These are phyloP conservation scores for Multifurca ochricompacta DNA, from an alignment of 768 basidiomycete genomes.

Conservation along the genomic window DNA sequence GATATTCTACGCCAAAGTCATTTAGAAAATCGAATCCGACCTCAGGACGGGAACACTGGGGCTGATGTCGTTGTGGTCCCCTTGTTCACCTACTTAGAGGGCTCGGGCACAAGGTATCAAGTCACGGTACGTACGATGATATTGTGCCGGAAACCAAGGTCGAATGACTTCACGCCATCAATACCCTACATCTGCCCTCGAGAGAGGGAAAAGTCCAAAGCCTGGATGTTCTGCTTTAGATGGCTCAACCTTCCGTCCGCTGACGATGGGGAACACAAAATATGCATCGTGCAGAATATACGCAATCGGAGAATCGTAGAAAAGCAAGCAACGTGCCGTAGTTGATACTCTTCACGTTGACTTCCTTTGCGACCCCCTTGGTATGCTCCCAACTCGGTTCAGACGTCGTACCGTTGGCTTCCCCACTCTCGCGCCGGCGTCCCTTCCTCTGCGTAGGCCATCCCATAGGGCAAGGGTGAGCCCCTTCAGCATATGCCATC, in stretches of 20 bases:
- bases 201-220: slow-evolving; percentile 39
- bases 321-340: slow-evolving; percentile 31
- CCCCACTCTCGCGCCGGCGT: slow-evolving; percentile 26
- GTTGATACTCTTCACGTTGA: slow-evolving; percentile 41
- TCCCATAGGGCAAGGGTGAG: slow-evolving; percentile 38
- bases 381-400: slow-evolving; percentile 11
- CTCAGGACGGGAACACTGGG: background rate
- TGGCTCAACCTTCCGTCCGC: slow-evolving; percentile 48
- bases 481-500: slow-evolving; percentile 27
- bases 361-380: slow-evolving; percentile 43
- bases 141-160: slow-evolving; percentile 38
- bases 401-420: slow-evolving; percentile 28
- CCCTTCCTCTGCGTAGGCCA: slow-evolving; percentile 34
- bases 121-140: slow-evolving; percentile 27
- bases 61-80: background rate
- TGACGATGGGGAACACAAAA: slow-evolving; percentile 45
- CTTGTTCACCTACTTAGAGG: background rate
- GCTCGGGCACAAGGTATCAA: background rate
- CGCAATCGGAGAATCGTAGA: slow-evolving; percentile 31
- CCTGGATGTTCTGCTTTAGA: slow-evolving; percentile 42
- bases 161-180: slow-evolving; percentile 37
- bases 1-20: too few relatives aligned
- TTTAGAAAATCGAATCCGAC: too few relatives aligned
- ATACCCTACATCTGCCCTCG: slow-evolving; percentile 39
- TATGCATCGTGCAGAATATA: slow-evolving; percentile 49